These are phyloP conservation scores for Mitragyna speciosa DNA, from an alignment of 257 asterid species.

Conservation along the genomic window DNA sequence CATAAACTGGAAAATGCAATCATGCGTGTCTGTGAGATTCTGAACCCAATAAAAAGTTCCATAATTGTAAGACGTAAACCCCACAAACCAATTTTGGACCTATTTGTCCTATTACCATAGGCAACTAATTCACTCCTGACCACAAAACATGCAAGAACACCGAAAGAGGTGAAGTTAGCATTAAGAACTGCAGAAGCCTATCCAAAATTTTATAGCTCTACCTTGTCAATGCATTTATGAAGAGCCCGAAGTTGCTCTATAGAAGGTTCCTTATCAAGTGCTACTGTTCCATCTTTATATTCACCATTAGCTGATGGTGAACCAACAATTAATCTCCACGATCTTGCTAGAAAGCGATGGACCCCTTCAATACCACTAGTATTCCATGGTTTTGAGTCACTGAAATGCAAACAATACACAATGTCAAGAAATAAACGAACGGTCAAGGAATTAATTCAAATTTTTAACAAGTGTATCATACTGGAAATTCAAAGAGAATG, in stretches of 20 bases:
- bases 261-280: constrained; percentile 66
- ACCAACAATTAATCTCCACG: constrained; percentile 88
- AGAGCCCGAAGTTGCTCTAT: constrained; percentile 73
- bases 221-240: constrained; percentile 89
- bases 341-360: constrained; percentile 87
- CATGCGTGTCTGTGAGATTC: not conserved
- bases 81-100: no score
- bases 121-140: not conserved
- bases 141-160: not conserved
- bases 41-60: not conserved
- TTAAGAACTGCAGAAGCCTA: not conserved
- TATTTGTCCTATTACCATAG: no score
- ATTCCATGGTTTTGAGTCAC: constrained; percentile 98
- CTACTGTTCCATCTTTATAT: constrained; percentile 60
- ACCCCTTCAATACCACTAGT: constrained; percentile 98
- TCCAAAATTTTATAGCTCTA: constrained; percentile 13
- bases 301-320: constrained; percentile 69
- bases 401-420: constrained; percentile 27
- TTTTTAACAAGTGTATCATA: not conserved
- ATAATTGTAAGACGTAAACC: not conserved
- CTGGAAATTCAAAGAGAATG: constrained; percentile 10
- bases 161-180: constrained; percentile 3
- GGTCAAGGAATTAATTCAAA: not conserved
- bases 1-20: not conserved
- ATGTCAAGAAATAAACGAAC: not conserved